Conservation (phyloP, 176 grass and related monocot species). For the Otatea glauca region DNA sequence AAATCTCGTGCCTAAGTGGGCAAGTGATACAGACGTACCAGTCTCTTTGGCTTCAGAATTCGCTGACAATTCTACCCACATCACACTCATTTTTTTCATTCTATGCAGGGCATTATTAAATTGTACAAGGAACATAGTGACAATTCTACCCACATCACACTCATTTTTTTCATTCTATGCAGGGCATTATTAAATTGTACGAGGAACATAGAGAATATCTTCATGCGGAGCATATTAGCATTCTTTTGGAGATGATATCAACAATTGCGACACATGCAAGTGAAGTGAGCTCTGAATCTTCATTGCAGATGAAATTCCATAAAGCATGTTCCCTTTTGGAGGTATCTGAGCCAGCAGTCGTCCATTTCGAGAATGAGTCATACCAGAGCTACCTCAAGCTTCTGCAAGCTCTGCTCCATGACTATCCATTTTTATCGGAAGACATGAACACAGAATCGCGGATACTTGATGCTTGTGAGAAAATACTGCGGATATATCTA, state of each 20-base stretch:
- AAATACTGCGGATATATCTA: conserved; percentile 78
- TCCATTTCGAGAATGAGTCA: conserved; percentile 95
- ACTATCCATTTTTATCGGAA: conserved; percentile 56
- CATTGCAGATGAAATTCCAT: conserved; percentile 70
- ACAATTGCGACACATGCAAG: conserved; percentile 75
- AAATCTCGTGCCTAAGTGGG: neutral
- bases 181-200: conserved; percentile 77
- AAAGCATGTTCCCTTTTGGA: conserved; percentile 90
- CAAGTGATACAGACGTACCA: neutral
- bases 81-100: conserved; percentile 7
- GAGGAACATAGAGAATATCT: conserved; percentile 63
- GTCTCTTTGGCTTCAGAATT: neutral
- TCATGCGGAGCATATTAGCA: conserved; percentile 55
- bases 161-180: conserved; percentile 36
- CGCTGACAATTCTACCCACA: neutral
- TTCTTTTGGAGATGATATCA: conserved; percentile 85
- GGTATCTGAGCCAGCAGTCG: conserved; percentile 80
- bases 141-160: neutral
- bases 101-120: too few species aligned
- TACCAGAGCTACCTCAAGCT: conserved; percentile 83
- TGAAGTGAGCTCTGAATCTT: conserved; percentile 70
- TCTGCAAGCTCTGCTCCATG: conserved; percentile 66
- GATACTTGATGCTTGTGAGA: conserved; percentile 62
- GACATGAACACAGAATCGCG: conserved; percentile 74
- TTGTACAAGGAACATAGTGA: too few species aligned